phyloP scores from a whole-genome alignment of 1,284 basidiomycete genomes.

The Chiua sp. region DNA sequence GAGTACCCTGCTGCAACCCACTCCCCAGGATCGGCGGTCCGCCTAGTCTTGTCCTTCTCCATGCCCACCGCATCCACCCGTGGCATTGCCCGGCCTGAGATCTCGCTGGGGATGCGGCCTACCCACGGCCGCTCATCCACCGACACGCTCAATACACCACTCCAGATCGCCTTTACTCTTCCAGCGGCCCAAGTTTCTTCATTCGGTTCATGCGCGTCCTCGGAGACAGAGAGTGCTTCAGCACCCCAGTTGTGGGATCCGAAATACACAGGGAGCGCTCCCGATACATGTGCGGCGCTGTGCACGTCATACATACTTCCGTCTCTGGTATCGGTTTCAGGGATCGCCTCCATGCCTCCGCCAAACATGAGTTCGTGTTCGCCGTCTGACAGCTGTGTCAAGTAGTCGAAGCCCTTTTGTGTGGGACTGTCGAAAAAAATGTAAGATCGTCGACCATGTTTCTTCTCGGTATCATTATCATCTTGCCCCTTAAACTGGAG shows the following conservation, averaged over 20 bases:
- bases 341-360: conserved; percentile 46
- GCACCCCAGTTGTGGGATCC: conserved; percentile 43
- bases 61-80: not conserved
- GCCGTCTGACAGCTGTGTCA: conserved; percentile 65
- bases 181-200: conserved; percentile 36
- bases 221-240: conserved; percentile 23
- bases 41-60: conserved; percentile 9
- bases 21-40: conserved; percentile 43
- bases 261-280: conserved; percentile 55
- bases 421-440: conserved; percentile 57
- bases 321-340: conserved; percentile 25
- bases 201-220: not conserved
- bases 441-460: conserved; percentile 53
- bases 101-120: conserved; percentile 49
- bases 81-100: conserved; percentile 39
- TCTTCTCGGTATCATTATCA: conserved; percentile 27
- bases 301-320: conserved; percentile 45
- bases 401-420: conserved; percentile 63
- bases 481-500: conserved; percentile 40
- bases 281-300: conserved; percentile 50
- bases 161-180: conserved; percentile 59
- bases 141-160: conserved; percentile 62
- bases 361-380: conserved; percentile 69
- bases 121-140: conserved; percentile 62
- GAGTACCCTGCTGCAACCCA: conserved; percentile 64